A percentile compares a stretch with the other conserved stretches of the same genome.
phyloP scores from a whole-genome alignment of 2,329 filamentous ascomycete genomes.

The Celoporthe dispersa region DNA sequence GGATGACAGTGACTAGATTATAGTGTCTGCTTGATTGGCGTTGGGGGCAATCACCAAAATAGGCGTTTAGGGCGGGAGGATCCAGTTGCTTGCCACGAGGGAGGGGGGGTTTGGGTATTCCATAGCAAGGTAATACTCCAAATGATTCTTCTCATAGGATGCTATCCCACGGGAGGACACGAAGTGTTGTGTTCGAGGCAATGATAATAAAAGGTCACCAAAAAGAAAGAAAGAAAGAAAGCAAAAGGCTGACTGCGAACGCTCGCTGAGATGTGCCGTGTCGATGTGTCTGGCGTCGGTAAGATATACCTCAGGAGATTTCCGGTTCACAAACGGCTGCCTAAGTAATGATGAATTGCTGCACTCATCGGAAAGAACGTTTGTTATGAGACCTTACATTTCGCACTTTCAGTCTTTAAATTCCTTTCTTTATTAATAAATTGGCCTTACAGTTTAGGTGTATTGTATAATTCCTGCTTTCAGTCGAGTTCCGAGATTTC shows the following conservation, averaged over 20 bases:
- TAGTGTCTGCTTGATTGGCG: constrained; percentile 10
- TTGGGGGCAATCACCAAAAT: constrained; percentile 15
- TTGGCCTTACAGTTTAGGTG: too few species aligned
- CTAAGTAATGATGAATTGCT: background rate
- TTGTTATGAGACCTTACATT: background rate
- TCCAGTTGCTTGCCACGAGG: background rate
- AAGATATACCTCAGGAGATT: background rate
- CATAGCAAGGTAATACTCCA: background rate
- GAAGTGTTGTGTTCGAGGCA: background rate
- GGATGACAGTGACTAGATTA: constrained; percentile 33
- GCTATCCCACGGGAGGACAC: background rate
- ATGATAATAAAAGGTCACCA: background rate
- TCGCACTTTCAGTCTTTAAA: too few species aligned
- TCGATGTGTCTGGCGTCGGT: background rate
- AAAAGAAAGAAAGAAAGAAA: too few species aligned
- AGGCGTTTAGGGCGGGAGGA: constrained; percentile 11
- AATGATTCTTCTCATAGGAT: background rate
- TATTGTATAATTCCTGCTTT: too few species aligned
- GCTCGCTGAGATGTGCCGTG: background rate
- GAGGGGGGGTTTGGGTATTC: constrained; percentile 14
- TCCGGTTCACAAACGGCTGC: background rate
- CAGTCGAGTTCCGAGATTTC: too few species aligned
- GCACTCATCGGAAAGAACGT: too few species aligned
- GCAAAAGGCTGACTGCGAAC: background rate
- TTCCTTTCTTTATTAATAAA: background rate